Evolutionary conservation across 208 protist species (phyloP).

Genomic region (Perkinsela sp.): DNA sequence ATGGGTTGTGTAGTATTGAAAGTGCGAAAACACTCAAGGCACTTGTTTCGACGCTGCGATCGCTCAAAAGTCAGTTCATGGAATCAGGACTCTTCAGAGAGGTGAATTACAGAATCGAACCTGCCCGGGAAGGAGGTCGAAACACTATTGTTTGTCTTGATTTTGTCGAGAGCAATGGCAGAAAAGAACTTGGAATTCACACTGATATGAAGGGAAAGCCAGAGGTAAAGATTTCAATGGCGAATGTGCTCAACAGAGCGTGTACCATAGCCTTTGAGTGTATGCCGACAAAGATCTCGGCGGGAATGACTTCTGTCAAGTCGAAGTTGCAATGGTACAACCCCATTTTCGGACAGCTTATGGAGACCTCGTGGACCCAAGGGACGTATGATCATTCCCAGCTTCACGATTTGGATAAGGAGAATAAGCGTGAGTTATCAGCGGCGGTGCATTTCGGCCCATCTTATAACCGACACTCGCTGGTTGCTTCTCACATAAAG

Average conservation of each 20-base stretch:
- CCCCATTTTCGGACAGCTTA: background rate
- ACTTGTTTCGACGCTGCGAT: background rate
- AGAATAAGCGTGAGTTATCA: background rate
- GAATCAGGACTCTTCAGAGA: background rate
- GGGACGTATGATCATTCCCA: background rate
- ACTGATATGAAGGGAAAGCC: background rate
- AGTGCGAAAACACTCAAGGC: background rate
- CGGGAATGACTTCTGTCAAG: background rate
- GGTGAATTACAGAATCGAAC: background rate
- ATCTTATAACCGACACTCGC: background rate
- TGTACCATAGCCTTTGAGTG: background rate
- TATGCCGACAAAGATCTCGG: background rate
- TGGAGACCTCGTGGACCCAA: background rate
- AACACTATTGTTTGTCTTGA: background rate
- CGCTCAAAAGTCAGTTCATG: background rate
- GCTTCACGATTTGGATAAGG: background rate
- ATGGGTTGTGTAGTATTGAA: background rate
- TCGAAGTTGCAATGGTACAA: background rate
- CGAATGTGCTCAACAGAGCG: background rate
- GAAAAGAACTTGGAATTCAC: background rate
- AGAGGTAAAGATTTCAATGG: background rate
- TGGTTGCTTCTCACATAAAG: background rate
- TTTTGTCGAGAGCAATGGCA: background rate
- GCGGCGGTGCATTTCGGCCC: background rate
- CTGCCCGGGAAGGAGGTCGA: background rate